These are phyloP conservation scores for Ophioceras dolichostomum DNA, from an alignment of 2,329 filamentous ascomycete genomes.

Conservation along the genomic window DNA sequence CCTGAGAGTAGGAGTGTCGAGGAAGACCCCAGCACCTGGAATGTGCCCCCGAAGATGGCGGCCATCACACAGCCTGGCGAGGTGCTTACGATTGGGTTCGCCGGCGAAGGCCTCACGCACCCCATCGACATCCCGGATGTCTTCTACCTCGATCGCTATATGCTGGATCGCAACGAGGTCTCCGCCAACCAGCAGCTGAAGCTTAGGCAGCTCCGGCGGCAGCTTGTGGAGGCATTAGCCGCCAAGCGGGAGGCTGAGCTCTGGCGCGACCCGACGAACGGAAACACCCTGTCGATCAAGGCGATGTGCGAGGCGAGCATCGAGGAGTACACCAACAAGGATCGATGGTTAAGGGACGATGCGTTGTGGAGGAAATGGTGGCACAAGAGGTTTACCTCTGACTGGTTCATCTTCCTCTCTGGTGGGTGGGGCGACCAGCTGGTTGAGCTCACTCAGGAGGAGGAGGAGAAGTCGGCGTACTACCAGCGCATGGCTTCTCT, in stretches of 20 bases:
- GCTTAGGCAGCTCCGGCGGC: slow-evolving; percentile 5
- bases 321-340: background rate
- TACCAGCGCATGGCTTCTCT: too few relatives aligned
- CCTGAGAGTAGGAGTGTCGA: background rate
- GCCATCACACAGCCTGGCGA: slow-evolving; percentile 3
- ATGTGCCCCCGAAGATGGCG: slow-evolving; percentile 6
- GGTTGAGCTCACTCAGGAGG: too few relatives aligned
- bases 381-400: too few relatives aligned
- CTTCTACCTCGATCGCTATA: slow-evolving; percentile 13
- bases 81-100: slow-evolving; percentile 10
- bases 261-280: too few relatives aligned
- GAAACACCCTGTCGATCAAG: too few relatives aligned
- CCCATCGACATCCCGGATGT: slow-evolving; percentile 12
- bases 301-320: slow-evolving; percentile 5
- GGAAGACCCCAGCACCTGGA: background rate
- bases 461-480: too few relatives aligned
- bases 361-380: too few relatives aligned
- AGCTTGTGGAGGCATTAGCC: slow-evolving; percentile 6
- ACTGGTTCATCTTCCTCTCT: too few relatives aligned
- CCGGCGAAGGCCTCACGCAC: slow-evolving; percentile 3
- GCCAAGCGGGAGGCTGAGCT: slow-evolving; percentile 3
- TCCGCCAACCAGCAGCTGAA: slow-evolving; percentile 8
- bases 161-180: slow-evolving; percentile 7
- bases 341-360: too few relatives aligned
- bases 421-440: too few relatives aligned